Base-by-base conservation (phyloP, 225 moss, liverwort and hornwort species). In the Anthoceros angustus region DNA sequence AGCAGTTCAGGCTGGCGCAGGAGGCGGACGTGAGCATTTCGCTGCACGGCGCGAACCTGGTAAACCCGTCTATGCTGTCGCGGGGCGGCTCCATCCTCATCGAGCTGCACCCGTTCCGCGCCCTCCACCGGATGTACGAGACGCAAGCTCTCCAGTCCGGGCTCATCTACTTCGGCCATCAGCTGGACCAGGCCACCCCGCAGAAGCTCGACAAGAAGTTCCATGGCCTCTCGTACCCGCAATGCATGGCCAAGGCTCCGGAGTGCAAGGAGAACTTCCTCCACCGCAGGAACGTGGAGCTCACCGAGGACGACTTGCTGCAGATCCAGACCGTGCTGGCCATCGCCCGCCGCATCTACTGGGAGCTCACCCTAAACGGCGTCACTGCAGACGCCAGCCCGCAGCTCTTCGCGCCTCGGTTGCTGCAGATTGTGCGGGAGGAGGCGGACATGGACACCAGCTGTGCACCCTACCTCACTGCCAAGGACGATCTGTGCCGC, bases 191-290 rank as follows among this genome's bases (percentile, higher is more conserved):
- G 14, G 55, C 16, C n/a, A 55, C 55, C 6, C 55, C 55, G 12
- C 55, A 55, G 55, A 8, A 55, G 55, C 32, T 32, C 32, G 23
- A 55, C 7, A 23, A 55, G 5, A 18, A 18, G 55, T 55, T 55
- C 23, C 55, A 18, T 2, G 55, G 55, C 55, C 55, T 55, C 16
- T 7, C 55, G 12, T 55, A 55, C 55, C 23, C n/a, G 55, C 8
- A 9, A 20, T 55, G 55, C 14, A 55, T 55, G 55, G 0, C 8
- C 7, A 55, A 9, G 18, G 32, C 32, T 32, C 18, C 55, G 7
- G 55, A 55, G 23, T 55, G 55, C 55, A 55, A 55, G n/a, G 55
- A 55, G 55, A 18, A 55, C 55, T 55, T 55, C 4, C n/a, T 55
- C 55, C 55, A 55, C 23, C n/a, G 14, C 55, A 9, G 55, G 55